These are phyloP conservation scores for Rhododendron molle DNA, from an alignment of 148 eudicot species.

Conservation along the genomic window DNA sequence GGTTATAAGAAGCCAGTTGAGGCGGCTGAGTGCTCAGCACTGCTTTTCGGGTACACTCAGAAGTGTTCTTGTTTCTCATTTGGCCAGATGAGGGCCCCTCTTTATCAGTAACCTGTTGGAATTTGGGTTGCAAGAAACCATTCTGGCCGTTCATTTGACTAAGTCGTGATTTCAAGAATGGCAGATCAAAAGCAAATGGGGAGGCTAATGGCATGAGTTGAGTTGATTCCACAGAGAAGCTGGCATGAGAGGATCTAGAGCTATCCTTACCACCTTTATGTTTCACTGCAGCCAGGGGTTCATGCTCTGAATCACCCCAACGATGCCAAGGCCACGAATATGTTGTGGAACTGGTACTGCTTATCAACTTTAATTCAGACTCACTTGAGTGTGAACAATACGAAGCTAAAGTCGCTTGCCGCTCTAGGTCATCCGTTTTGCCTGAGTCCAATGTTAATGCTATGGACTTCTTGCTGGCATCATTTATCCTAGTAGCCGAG, in stretches of 20 bases:
- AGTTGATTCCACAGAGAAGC: background rate
- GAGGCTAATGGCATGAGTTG: background rate
- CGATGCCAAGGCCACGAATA: background rate
- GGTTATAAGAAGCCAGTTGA: background rate
- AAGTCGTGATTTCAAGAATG: constrained; percentile 5
- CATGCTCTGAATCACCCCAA: background rate
- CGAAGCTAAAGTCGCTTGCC: constrained; percentile 9
- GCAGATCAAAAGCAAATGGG: constrained; percentile 6
- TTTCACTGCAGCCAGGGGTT: background rate
- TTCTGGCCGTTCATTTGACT: background rate
- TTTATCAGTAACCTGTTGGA: background rate
- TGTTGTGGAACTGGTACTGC: constrained; percentile 1
- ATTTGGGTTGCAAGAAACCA: background rate
- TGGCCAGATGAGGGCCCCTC: background rate
- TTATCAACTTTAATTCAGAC: constrained; percentile 15
- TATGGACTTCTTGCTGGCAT: background rate
- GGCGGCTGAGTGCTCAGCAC: background rate
- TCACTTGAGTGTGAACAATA: constrained; percentile 2
- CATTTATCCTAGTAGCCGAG: background rate
- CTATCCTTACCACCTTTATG: background rate
- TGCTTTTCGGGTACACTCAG: background rate
- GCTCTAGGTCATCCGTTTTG: background rate
- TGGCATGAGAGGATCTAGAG: background rate
- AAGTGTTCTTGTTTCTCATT: background rate
- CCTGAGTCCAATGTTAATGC: background rate